Conservation (phyloP, 306 rosid genomes). For the Coriaria nepalensis region DNA sequence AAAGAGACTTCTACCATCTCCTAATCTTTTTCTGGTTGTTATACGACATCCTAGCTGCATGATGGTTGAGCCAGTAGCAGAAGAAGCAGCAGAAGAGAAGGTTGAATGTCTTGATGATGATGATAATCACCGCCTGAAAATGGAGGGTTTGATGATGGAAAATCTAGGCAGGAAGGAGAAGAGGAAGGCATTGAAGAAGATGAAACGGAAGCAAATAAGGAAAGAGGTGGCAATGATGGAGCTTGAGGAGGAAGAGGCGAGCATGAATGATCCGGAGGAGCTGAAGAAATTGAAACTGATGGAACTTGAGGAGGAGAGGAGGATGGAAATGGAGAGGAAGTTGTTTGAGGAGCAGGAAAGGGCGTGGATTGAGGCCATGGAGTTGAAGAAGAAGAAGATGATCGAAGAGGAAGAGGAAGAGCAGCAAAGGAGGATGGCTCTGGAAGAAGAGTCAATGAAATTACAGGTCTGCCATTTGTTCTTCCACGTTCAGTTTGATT, state of each 20-base stretch:
- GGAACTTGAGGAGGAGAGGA: conserved; percentile 54
- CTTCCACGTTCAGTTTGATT: not conserved
- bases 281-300: conserved; percentile 20
- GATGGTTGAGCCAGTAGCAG: not conserved
- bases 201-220: conserved; percentile 57
- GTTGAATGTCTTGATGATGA: not conserved
- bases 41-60: no score
- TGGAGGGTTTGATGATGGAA: conserved; percentile 1
- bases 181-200: conserved; percentile 65
- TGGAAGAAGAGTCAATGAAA: conserved; percentile 22
- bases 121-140: not conserved
- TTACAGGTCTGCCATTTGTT: conserved; percentile 20
- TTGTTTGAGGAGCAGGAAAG: conserved; percentile 55
- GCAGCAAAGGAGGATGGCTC: conserved; percentile 28
- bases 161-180: conserved; percentile 56
- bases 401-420: conserved; percentile 26
- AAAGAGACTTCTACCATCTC: no score
- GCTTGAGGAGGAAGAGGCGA: conserved; percentile 44
- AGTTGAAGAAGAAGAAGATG: conserved; percentile 22
- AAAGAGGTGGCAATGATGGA: conserved; percentile 46
- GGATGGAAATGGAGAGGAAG: conserved; percentile 41
- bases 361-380: conserved; percentile 52
- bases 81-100: conserved; percentile 4
- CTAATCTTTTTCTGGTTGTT: no score
- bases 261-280: conserved; percentile 53